Percentiles rank a stretch among this genome's conserved stretches.
Conservation (phyloP, 768 basidiomycete genomes). For the Leucocoprinus leucothites region DNA sequence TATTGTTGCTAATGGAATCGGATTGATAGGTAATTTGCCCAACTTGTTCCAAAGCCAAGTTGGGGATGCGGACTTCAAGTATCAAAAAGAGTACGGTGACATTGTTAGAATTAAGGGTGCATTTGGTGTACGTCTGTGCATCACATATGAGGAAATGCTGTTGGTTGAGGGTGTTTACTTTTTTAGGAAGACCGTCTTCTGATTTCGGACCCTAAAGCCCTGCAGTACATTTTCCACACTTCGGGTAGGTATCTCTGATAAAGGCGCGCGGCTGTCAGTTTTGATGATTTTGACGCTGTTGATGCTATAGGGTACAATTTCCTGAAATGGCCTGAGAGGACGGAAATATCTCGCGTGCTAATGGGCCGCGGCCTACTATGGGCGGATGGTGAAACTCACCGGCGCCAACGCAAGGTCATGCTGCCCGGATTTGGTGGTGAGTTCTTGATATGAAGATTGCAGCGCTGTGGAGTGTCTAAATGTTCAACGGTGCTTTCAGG, state of each 20-base stretch:
- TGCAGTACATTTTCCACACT: slow-evolving; percentile 56
- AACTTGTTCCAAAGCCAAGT: slow-evolving; percentile 51
- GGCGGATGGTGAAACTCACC: slow-evolving; percentile 58
- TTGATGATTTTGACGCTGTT: slow-evolving; percentile 3
- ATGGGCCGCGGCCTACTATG: slow-evolving; percentile 52
- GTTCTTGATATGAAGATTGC: slow-evolving; percentile 4
- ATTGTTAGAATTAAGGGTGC: slow-evolving; percentile 49
- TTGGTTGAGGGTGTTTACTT: not conserved
- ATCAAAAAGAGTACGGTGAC: slow-evolving; percentile 45
- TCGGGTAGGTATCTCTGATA: slow-evolving; percentile 27
- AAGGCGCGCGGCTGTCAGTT: not conserved
- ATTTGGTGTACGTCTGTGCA: slow-evolving; percentile 37
- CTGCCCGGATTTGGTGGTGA: slow-evolving; percentile 52
- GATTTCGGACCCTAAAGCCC: slow-evolving; percentile 54
- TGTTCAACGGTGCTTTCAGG: slow-evolving; percentile 16
- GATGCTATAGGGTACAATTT: slow-evolving; percentile 44
- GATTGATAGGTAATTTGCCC: slow-evolving; percentile 42
- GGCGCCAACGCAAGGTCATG: slow-evolving; percentile 51
- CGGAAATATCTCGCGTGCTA: slow-evolving; percentile 44
- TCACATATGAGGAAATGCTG: not conserved
- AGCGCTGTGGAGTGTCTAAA: not conserved
- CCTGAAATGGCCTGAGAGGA: slow-evolving; percentile 47
- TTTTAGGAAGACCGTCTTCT: slow-evolving; percentile 49
- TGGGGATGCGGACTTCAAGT: slow-evolving; percentile 51
- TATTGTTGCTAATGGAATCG: not conserved